A percentile compares a stretch with the other conserved stretches of the same genome.
These are phyloP conservation scores for Ophiostoma himal-ulmi DNA, from an alignment of 2,329 filamentous ascomycete species.

Conservation along the genomic window DNA sequence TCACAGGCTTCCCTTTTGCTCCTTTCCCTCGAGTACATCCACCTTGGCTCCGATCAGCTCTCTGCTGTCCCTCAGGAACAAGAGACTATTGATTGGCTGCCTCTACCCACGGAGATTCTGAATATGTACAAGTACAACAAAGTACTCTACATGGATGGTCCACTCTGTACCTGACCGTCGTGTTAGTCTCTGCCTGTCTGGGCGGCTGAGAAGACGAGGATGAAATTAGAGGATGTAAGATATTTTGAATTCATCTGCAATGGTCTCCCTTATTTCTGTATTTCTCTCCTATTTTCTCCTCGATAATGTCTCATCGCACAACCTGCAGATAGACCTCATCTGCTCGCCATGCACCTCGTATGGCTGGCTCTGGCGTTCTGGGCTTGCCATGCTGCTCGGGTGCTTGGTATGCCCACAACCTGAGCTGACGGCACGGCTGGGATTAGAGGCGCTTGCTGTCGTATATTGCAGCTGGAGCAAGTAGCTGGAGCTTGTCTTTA, in stretches of 20 bases:
- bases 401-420: too few species aligned
- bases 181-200: constrained; percentile 4
- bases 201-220: not conserved
- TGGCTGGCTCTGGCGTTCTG: not conserved
- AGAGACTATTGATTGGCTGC: not conserved
- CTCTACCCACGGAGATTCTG: not conserved
- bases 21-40: not conserved
- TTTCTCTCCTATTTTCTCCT: not conserved
- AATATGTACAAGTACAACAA: not conserved
- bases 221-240: not conserved
- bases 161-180: constrained; percentile 5
- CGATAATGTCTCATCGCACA: not conserved
- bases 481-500: not conserved
- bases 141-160: not conserved
- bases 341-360: not conserved
- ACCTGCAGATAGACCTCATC: not conserved
- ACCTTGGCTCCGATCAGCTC: not conserved
- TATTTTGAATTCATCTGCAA: not conserved
- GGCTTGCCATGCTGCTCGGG: too few species aligned
- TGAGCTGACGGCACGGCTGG: too few species aligned
- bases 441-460: too few species aligned
- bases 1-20: not conserved
- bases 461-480: not conserved
- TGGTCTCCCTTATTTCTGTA: not conserved
- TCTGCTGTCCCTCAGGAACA: not conserved